phyloP scores from a whole-genome alignment of 768 basidiomycete species.

The Dentipellis fragilis region DNA sequence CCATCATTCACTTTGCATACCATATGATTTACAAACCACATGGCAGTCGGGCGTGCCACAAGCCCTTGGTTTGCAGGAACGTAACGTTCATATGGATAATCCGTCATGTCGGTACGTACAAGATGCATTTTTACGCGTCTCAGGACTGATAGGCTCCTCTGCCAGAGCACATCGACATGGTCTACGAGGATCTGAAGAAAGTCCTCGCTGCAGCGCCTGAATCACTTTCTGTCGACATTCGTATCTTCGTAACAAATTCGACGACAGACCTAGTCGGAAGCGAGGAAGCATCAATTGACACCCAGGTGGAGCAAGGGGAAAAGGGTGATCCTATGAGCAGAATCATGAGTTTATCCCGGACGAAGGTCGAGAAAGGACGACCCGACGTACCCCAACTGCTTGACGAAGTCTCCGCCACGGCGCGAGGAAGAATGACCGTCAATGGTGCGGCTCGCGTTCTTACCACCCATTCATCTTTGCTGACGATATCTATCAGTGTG shows the following conservation, averaged over 20 bases:
- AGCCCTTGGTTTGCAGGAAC: constrained; percentile 19
- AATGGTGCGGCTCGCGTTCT: constrained; percentile 28
- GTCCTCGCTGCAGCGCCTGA: background rate
- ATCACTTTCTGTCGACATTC: background rate
- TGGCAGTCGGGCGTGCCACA: constrained; percentile 19
- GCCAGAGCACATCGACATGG: background rate
- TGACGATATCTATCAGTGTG: constrained; percentile 30
- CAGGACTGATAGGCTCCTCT: background rate
- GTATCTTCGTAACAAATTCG: background rate
- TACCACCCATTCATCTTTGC: too few relatives aligned
- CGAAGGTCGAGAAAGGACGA: background rate
- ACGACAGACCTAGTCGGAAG: constrained; percentile 27
- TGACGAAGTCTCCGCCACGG: background rate
- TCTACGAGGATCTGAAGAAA: background rate
- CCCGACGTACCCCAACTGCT: background rate
- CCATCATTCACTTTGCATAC: background rate
- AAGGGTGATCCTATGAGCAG: background rate
- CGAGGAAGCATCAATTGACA: constrained; percentile 23
- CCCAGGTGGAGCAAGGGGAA: background rate
- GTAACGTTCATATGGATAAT: constrained; percentile 35
- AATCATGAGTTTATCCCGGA: background rate
- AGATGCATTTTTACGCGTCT: background rate
- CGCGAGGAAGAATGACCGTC: constrained; percentile 26
- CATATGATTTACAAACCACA: background rate
- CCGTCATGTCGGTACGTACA: constrained; percentile 25